phyloP scores from a whole-genome alignment of 768 basidiomycete species.

The Pulveroboletus sp. region DNA sequence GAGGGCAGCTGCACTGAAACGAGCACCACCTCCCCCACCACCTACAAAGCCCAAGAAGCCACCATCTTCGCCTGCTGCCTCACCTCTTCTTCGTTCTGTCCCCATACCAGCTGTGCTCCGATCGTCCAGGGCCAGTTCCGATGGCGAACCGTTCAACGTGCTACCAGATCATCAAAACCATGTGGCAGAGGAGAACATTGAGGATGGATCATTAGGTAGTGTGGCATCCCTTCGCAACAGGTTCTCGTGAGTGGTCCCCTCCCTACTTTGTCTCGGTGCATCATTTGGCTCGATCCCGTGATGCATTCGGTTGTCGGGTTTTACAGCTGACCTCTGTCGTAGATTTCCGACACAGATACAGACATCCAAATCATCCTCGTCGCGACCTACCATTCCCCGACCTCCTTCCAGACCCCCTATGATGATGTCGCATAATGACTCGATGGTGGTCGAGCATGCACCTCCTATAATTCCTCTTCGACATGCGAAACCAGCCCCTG shows the following conservation, averaged over 20 bases:
- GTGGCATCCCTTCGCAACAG: constrained; percentile 42
- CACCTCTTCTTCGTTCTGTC: constrained; percentile 52
- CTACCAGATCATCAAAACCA: neutral
- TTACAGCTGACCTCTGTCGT: neutral
- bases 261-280: neutral
- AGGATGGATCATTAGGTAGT: constrained; percentile 15
- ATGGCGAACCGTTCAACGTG: constrained; percentile 5
- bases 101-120: constrained; percentile 33
- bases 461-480: constrained; percentile 18
- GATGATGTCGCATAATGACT: constrained; percentile 22
- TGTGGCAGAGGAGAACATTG: constrained; percentile 9
- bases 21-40: constrained; percentile 60
- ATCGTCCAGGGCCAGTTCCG: constrained; percentile 19
- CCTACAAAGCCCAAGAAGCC: constrained; percentile 32
- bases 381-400: constrained; percentile 17
- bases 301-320: neutral
- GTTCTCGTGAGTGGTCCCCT: constrained; percentile 43
- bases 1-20: constrained; percentile 36
- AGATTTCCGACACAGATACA: constrained; percentile 11
- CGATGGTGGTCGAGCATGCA: constrained; percentile 6
- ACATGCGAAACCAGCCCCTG: constrained; percentile 7
- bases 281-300: neutral
- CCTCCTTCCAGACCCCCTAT: constrained; percentile 11
- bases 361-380: constrained; percentile 7
- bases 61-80: constrained; percentile 37